Evolutionary conservation across 2,329 filamentous ascomycete species (phyloP), one percentile per base, ranked within the genome.

Genomic region (Beauveria scarabaeidicola): DNA sequence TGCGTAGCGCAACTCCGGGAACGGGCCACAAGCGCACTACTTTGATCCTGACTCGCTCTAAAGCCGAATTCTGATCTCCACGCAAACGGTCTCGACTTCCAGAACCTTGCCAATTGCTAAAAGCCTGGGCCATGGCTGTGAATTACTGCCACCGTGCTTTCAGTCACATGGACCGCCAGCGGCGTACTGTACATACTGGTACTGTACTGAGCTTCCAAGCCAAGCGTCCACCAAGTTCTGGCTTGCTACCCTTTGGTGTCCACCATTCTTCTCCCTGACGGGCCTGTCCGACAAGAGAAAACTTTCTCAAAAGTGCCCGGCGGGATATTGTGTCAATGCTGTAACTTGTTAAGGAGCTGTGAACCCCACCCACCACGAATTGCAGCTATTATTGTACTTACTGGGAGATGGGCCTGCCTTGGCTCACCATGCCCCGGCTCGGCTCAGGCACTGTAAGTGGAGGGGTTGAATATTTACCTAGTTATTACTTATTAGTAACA

Each of bases 71-170:
- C 21, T 21, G n/a, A 51, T 55, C 55, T 51, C 44, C 55, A 58
- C 44, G 55, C 19, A 51, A 36, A 51, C 38, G 55, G 55, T 58
- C 55, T 58, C 55, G 55, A 51, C 55, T 58, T 58, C 13, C 46
- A 58, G 55, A 46, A 41, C 46, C 46, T 32, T 43, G 38, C 11
- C 15, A n/a, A 15, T 36, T 15, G 32, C 32, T 36, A 13, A 15
- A 17, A 32, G n/a, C 25, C 36, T 51, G 36, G 38, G 17, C 11
- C 25, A 36, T 27, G 40, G 36, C 25, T 15, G 40, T 25, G 27
- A 44, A 54, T 25, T 43, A 19, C 41, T 29, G 52, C 9, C 40
- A n/a, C 41, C 40, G 38, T 54, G 52, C 40, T 32, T 17, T n/a
- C 52, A 38, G 29, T 38, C 41, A 56, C 15, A 38, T 56, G 43